Evolutionary conservation across 1,139 yeast species (phyloP).

Genomic region (Geotrichum siamense): DNA sequence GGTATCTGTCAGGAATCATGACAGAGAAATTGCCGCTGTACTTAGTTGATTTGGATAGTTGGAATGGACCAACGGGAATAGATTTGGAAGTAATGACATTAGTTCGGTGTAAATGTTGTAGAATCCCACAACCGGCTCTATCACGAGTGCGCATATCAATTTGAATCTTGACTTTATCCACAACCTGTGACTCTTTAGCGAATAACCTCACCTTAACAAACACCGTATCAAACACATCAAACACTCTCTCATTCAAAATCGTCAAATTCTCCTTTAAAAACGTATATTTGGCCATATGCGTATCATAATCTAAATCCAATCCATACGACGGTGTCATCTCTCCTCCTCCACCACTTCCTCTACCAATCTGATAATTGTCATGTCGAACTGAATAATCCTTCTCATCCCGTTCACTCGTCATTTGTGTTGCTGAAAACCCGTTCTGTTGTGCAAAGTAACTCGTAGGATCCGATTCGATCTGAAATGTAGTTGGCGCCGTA

Average conservation of each 20-base stretch:
- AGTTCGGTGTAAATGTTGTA: background rate
- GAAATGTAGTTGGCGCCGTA: background rate
- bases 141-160: background rate
- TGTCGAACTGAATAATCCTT: too few relatives aligned
- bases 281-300: background rate
- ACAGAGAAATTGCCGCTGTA: background rate
- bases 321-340: too few relatives aligned
- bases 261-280: background rate
- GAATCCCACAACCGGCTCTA: background rate
- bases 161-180: background rate
- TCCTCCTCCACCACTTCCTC: too few relatives aligned
- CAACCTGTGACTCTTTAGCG: background rate
- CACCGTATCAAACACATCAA: background rate
- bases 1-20: background rate
- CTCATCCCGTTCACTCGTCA: too few relatives aligned
- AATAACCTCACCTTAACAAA: background rate
- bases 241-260: background rate
- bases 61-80: background rate
- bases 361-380: too few relatives aligned
- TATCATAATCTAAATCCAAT: background rate
- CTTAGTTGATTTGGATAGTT: background rate
- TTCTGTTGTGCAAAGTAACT: background rate
- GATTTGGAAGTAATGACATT: background rate
- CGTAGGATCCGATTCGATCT: background rate
- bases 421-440: too few relatives aligned